phyloP scores from a whole-genome alignment of 2,329 filamentous ascomycete genomes.

The Coleophoma crateriformis region DNA sequence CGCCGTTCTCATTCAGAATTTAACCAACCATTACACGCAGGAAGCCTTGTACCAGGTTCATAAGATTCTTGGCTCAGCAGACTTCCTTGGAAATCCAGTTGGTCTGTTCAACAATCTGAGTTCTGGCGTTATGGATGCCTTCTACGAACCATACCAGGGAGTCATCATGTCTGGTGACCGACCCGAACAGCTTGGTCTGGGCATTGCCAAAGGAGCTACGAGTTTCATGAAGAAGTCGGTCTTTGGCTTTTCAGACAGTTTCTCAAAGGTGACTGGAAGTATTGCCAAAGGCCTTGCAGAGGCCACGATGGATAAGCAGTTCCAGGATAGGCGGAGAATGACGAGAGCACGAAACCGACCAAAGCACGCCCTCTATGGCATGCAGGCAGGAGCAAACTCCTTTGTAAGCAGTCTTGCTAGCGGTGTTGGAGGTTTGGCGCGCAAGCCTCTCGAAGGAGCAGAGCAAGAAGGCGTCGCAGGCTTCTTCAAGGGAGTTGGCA shows the following conservation, averaged over 20 bases:
- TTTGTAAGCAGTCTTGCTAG: conserved; percentile 90
- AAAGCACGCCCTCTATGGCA: conserved; percentile 95
- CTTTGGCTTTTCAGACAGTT: conserved; percentile 93
- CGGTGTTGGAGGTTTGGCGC: conserved; percentile 86
- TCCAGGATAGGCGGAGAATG: conserved; percentile 93
- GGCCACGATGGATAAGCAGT: conserved; percentile 95
- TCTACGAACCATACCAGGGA: conserved; percentile 98
- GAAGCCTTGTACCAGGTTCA: conserved; percentile 95
- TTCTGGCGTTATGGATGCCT: conserved; percentile 94
- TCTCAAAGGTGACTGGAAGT: conserved; percentile 96
- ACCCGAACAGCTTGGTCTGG: conserved; percentile 89
- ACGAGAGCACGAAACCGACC: conserved; percentile 87
- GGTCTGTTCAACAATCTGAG: conserved; percentile 98
- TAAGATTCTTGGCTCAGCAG: conserved; percentile 92
- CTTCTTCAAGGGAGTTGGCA: conserved; percentile 97
- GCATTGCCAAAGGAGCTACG: conserved; percentile 92
- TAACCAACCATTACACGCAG: conserved; percentile 93
- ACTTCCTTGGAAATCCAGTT: conserved; percentile 96
- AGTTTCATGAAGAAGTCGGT: conserved; percentile 99
- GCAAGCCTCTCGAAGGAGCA: conserved; percentile 90
- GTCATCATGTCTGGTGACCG: conserved; percentile 88
- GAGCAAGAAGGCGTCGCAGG: conserved; percentile 91
- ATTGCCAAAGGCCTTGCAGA: conserved; percentile 95
- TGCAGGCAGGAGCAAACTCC: conserved; percentile 91
- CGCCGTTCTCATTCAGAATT: conserved; percentile 74